A percentile compares a stretch with the other conserved stretches of the same genome.
Conservation (phyloP, 495 filamentous ascomycete species). For the Hypoxylon cercidicola region DNA sequence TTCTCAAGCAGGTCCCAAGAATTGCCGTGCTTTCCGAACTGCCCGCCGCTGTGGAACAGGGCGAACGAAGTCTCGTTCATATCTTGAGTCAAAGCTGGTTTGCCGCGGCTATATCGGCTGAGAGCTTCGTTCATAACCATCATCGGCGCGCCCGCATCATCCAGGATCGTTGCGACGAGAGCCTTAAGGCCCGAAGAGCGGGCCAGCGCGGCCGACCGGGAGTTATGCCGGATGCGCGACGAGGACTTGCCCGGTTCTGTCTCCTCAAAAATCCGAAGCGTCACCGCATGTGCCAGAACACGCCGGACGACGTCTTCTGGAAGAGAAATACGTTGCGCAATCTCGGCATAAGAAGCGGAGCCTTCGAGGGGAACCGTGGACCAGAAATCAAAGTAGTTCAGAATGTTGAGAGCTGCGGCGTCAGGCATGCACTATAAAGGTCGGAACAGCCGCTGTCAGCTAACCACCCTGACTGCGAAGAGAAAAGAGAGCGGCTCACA, state of each 20-base stretch:
- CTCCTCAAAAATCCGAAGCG: slow-evolving; percentile 58
- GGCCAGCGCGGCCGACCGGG: slow-evolving; percentile 43
- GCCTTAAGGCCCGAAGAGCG: slow-evolving; percentile 53
- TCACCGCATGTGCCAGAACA: slow-evolving; percentile 57
- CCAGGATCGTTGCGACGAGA: slow-evolving; percentile 73
- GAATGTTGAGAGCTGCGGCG: slow-evolving; percentile 41
- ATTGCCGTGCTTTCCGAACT: slow-evolving; percentile 39
- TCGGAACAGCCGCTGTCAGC: not conserved
- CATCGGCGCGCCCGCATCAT: slow-evolving; percentile 75
- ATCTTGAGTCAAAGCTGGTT: slow-evolving; percentile 37
- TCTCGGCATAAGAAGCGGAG: slow-evolving; percentile 46
- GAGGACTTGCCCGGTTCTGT: slow-evolving; percentile 37
- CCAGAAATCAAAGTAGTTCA: slow-evolving; percentile 49
- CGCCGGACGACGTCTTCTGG: slow-evolving; percentile 48
- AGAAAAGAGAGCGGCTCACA: slow-evolving; percentile 16
- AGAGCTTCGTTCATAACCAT: slow-evolving; percentile 62
- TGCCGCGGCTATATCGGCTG: slow-evolving; percentile 38
- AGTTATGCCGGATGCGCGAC: slow-evolving; percentile 45
- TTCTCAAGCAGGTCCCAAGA: slow-evolving; percentile 49
- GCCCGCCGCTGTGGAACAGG: slow-evolving; percentile 38
- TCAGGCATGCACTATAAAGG: slow-evolving; percentile 37
- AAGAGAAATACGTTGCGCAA: slow-evolving; percentile 44
- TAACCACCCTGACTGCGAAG: not conserved
- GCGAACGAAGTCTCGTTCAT: slow-evolving; percentile 45
- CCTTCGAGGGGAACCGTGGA: slow-evolving; percentile 50